Percentiles rank a stretch among this genome's conserved stretches.
Conservation (phyloP, 345 rosid genomes). For the Moringa oleifera region DNA sequence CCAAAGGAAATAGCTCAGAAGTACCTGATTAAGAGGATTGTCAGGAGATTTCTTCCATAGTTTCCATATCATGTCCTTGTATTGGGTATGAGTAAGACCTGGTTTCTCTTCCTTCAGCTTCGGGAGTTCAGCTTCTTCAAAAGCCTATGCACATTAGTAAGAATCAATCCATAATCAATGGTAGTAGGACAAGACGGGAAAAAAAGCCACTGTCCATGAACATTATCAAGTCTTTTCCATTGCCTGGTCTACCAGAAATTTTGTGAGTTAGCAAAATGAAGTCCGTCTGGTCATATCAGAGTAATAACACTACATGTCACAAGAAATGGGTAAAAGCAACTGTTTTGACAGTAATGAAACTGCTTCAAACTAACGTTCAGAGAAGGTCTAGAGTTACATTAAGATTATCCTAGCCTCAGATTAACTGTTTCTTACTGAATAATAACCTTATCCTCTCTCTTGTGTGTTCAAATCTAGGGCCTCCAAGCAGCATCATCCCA, state of each 20-base stretch:
- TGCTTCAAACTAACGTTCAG: too few relatives aligned
- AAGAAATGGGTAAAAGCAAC: not conserved
- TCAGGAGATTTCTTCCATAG: slow-evolving; percentile 99
- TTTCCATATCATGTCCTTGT: slow-evolving; percentile 98
- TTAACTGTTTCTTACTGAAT: too few relatives aligned
- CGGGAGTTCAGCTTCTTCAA: slow-evolving; percentile 93
- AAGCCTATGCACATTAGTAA: slow-evolving; percentile 45
- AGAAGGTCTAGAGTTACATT: too few relatives aligned
- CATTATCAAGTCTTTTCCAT: not conserved
- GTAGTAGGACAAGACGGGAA: not conserved
- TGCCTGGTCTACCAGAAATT: not conserved
- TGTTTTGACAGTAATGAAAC: too few relatives aligned
- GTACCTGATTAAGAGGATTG: slow-evolving; percentile 96
- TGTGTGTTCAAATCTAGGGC: too few relatives aligned
- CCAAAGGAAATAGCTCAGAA: too few relatives aligned
- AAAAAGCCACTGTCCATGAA: not conserved
- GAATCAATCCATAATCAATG: not conserved
- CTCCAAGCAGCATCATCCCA: too few relatives aligned
- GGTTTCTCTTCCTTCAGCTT: slow-evolving; percentile 91
- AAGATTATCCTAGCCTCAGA: too few relatives aligned
- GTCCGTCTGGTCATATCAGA: not conserved
- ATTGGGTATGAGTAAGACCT: slow-evolving; percentile 92
- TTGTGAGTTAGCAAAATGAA: not conserved
- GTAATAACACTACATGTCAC: not conserved
- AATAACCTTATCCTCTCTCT: too few relatives aligned